A percentile compares a stretch with the other conserved stretches of the same genome.
phyloP scores from a whole-genome alignment of 371 early-diverging fungal species.

The Synchytrium microbalum region DNA sequence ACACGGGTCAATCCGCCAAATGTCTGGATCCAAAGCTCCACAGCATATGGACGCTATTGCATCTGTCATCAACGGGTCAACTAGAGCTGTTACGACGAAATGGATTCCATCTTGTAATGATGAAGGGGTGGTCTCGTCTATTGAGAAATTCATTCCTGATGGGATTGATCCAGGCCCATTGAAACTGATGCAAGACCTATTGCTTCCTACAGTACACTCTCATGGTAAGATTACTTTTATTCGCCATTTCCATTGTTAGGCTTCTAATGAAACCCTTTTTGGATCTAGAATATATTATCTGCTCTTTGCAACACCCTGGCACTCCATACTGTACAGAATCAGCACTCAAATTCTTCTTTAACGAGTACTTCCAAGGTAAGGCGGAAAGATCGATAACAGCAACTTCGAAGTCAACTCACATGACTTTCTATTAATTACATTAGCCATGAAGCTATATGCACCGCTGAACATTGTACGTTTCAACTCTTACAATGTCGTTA shows the following conservation, averaged over 20 bases:
- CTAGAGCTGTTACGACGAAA: slow-evolving; percentile 5
- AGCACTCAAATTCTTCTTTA: slow-evolving; percentile 24
- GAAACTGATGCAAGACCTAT: slow-evolving; percentile 7
- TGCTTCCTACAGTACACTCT: slow-evolving; percentile 15
- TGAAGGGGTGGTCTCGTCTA: slow-evolving; percentile 14
- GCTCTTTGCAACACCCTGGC: slow-evolving; percentile 66
- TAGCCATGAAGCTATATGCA: slow-evolving; percentile 51
- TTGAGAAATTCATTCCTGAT: slow-evolving; percentile 12
- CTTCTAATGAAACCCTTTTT: slow-evolving; percentile 14
- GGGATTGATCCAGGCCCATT: slow-evolving; percentile 2
- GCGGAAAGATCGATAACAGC: too few relatives aligned
- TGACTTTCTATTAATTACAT: too few relatives aligned
- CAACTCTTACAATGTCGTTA: too few relatives aligned
- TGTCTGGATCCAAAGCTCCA: background rate
- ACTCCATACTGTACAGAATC: slow-evolving; percentile 42
- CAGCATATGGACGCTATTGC: slow-evolving; percentile 3
- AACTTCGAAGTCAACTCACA: too few relatives aligned
- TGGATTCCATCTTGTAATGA: slow-evolving; percentile 13
- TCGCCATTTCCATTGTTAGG: slow-evolving; percentile 8
- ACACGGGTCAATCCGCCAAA: background rate
- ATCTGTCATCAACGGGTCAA: slow-evolving; percentile 3
- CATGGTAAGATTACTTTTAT: slow-evolving; percentile 14
- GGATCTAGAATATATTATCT: slow-evolving; percentile 56
- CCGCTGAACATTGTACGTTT: slow-evolving; percentile 56
- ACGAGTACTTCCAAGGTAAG: slow-evolving; percentile 41